phyloP scores from a whole-genome alignment of 2,329 filamentous ascomycete genomes.

The Fusarium sp. region DNA sequence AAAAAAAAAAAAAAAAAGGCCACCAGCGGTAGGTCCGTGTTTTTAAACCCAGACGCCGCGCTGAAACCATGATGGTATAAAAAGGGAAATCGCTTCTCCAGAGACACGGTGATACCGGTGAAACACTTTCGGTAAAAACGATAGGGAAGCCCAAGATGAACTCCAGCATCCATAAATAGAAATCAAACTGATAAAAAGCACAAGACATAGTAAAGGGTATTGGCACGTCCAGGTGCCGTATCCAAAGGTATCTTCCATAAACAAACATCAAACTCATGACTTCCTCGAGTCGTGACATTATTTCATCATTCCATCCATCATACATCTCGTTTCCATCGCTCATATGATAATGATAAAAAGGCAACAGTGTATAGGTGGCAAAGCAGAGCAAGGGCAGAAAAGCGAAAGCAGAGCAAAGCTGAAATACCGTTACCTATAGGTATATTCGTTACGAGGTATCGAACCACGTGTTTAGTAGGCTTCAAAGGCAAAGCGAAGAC shows the following conservation, averaged over 20 bases:
- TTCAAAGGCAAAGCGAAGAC: constrained; percentile 50
- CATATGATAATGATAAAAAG: constrained; percentile 14
- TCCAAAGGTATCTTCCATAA: constrained; percentile 22
- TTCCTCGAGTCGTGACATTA: constrained; percentile 29
- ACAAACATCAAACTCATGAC: constrained; percentile 34
- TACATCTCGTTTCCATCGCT: constrained; percentile 27
- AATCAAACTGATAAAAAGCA: constrained; percentile 5
- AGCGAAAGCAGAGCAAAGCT: constrained; percentile 25
- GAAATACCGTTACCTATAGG: constrained; percentile 14
- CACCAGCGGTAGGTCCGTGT: constrained; percentile 10
- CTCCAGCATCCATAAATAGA: neutral
- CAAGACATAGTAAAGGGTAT: constrained; percentile 35
- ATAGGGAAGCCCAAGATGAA: constrained; percentile 9
- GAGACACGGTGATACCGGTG: constrained; percentile 1
- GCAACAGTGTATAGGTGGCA: constrained; percentile 25
- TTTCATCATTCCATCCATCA: constrained; percentile 29
- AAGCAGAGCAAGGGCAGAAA: constrained; percentile 10
- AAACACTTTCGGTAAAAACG: neutral
- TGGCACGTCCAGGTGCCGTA: constrained; percentile 24
- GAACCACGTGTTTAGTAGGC: constrained; percentile 28
- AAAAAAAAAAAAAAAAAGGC: neutral
- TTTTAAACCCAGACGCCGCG: constrained; percentile 8
- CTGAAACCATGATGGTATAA: constrained; percentile 1
- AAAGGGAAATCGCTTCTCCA: constrained; percentile 10
- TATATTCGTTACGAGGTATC: constrained; percentile 20